Conservation (phyloP, 257 asterid genomes). For the Solanum chiquidenum region DNA sequence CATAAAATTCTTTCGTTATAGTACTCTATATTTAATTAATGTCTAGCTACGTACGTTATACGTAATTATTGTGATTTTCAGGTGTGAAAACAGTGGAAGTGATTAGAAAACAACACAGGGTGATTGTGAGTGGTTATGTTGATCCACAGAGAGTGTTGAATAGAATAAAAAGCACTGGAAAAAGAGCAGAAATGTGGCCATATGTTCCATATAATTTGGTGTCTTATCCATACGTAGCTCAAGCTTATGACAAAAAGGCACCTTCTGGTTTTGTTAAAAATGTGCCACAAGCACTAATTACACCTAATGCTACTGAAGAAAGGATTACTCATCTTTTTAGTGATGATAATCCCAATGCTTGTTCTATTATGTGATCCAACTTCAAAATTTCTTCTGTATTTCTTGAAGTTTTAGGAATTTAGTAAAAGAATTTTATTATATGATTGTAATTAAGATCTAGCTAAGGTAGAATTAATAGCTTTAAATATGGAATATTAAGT, state of each 20-base stretch:
- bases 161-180: constrained; percentile 67
- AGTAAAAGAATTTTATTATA: not conserved
- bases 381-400: not conserved
- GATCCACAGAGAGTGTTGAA: constrained; percentile 60
- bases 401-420: not conserved
- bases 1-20: not conserved
- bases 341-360: constrained; percentile 82
- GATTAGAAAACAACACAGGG: constrained; percentile 51
- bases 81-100: constrained; percentile 72
- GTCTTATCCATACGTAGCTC: constrained; percentile 51
- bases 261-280: constrained; percentile 69
- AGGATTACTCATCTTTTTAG: constrained; percentile 52
- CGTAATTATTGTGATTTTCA: not conserved
- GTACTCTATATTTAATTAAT: too few species aligned
- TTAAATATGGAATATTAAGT: not conserved
- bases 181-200: constrained; percentile 90
- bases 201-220: constrained; percentile 62
- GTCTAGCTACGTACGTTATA: not conserved
- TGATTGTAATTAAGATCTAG: not conserved
- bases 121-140: constrained; percentile 60
- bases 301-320: constrained; percentile 46
- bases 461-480: not conserved
- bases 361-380: constrained; percentile 53
- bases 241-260: constrained; percentile 67
- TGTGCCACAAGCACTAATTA: constrained; percentile 31